A percentile compares a stretch with the other conserved stretches of the same genome.
Conservation (phyloP, 345 rosid genomes). For the Abelmoschus esculentus region DNA sequence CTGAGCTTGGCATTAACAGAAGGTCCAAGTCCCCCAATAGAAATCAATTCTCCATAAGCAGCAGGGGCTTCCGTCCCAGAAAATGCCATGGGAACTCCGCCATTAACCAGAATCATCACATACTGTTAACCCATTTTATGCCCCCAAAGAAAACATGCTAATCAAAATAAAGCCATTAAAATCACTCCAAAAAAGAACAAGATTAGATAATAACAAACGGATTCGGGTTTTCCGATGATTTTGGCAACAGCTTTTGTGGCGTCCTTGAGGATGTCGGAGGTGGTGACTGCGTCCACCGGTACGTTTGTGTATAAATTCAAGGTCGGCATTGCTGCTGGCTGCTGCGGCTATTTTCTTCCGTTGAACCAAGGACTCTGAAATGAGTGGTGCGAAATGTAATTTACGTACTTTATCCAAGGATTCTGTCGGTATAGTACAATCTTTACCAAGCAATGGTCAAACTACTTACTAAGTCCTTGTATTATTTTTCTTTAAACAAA, state of each 20-base stretch:
- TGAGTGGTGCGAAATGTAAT: background rate
- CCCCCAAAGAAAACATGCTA: background rate
- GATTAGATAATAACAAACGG: conserved; percentile 29
- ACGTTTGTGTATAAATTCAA: conserved; percentile 73
- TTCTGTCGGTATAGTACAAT: too few relatives aligned
- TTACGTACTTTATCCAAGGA: background rate
- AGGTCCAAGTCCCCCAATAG: conserved; percentile 74
- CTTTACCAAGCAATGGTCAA: too few relatives aligned
- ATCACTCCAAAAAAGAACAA: background rate
- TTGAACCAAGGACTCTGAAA: background rate
- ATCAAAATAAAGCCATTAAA: background rate
- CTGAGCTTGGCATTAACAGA: conserved; percentile 72
- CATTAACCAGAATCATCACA: conserved; percentile 83
- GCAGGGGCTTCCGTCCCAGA: conserved; percentile 86
- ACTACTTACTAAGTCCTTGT: too few relatives aligned
- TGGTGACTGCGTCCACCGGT: conserved; percentile 74
- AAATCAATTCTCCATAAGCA: conserved; percentile 82
- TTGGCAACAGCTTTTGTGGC: conserved; percentile 82
- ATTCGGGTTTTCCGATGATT: conserved; percentile 93
- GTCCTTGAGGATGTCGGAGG: conserved; percentile 86
- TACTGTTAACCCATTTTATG: conserved; percentile 35
- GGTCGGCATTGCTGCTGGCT: conserved; percentile 59
- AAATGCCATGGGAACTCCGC: conserved; percentile 83
- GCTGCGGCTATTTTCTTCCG: background rate
- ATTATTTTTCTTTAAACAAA: too few relatives aligned